A percentile compares a stretch with the other conserved stretches of the same genome.
Conservation (phyloP, 306 rosid species). For the Lotus japonicus region DNA sequence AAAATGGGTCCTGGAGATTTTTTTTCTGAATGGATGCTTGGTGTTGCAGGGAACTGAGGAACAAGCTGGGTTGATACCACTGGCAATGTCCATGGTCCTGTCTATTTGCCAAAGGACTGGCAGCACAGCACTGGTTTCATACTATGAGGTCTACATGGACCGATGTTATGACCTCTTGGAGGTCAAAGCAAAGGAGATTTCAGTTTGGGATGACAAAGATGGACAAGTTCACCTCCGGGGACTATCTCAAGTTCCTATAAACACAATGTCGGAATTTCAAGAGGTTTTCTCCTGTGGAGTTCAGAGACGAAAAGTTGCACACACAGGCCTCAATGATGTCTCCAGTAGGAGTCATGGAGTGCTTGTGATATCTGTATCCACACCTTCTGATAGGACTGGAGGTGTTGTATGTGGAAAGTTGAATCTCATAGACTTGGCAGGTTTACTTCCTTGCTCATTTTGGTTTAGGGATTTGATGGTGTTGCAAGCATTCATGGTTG, state of each 20-base stretch:
- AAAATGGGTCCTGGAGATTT: no score
- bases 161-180: conserved; percentile 86
- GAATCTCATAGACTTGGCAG: conserved; percentile 97
- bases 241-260: conserved; percentile 54
- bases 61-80: conserved; percentile 66
- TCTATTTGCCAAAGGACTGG: conserved; percentile 51
- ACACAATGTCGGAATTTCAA: conserved; percentile 56
- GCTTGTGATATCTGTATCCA: conserved; percentile 66
- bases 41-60: conserved; percentile 71
- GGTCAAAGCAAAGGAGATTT: conserved; percentile 64
- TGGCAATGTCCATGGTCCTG: conserved; percentile 65
- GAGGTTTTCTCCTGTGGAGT: conserved; percentile 56
- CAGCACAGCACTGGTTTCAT: conserved; percentile 61
- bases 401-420: conserved; percentile 54
- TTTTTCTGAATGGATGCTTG: conserved; percentile 20
- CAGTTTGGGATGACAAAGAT: conserved; percentile 71
- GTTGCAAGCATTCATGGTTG: neutral
- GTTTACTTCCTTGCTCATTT: conserved; percentile 27
- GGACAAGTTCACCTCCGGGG: conserved; percentile 87
- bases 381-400: conserved; percentile 36
- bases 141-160: conserved; percentile 89
- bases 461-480: neutral
- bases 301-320: conserved; percentile 75
- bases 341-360: conserved; percentile 97
- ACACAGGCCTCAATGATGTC: conserved; percentile 82